Base-by-base conservation (phyloP, 495 filamentous ascomycete species). In the Zalerion maritima region DNA sequence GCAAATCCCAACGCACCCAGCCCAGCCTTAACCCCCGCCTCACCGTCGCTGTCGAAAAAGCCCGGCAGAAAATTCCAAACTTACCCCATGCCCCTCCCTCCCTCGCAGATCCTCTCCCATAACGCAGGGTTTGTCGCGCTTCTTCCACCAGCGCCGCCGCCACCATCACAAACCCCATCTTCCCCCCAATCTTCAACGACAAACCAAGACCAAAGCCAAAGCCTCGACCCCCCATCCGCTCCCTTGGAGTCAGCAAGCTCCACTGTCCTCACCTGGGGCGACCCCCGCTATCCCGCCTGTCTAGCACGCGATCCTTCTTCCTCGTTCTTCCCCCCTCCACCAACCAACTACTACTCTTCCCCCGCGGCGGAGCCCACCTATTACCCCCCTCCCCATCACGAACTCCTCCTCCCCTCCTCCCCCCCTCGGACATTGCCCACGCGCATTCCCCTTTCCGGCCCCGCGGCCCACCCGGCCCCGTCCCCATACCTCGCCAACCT, bases 181-280 rank as follows among this genome's bases (percentile, higher is more conserved):
- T n/a, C n/a, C n/a, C n/a, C n/a, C n/a, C n/a, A n/a, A n/a, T n/a
- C n/a, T n/a, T n/a, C n/a, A n/a, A n/a, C n/a, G n/a, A n/a, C n/a
- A n/a, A n/a, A n/a, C n/a, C n/a, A n/a, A n/a, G n/a, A n/a, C n/a
- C n/a, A n/a, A n/a, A n/a, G n/a, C n/a, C n/a, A n/a, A n/a, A n/a
- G n/a, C n/a, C n/a, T n/a, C n/a, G n/a, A n/a, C n/a, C n/a, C n/a
- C n/a, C n/a, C n/a, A n/a, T n/a, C n/a, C n/a, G n/a, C n/a, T n/a
- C n/a, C n/a, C n/a, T n/a, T n/a, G n/a, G n/a, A n/a, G n/a, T 55
- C 57, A 4, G 28, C 48, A 4, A 46, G 43, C n/a, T 58, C 62
- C 7, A 36, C 50, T 7, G 67, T 78, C 14, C 64, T 55, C 34
- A 74, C 62, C 3, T 77, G 72, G 64, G 72, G 71, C 10, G 72